phyloP scores from a whole-genome alignment of 2,329 filamentous ascomycete genomes.

The Metarhizium humberi region DNA sequence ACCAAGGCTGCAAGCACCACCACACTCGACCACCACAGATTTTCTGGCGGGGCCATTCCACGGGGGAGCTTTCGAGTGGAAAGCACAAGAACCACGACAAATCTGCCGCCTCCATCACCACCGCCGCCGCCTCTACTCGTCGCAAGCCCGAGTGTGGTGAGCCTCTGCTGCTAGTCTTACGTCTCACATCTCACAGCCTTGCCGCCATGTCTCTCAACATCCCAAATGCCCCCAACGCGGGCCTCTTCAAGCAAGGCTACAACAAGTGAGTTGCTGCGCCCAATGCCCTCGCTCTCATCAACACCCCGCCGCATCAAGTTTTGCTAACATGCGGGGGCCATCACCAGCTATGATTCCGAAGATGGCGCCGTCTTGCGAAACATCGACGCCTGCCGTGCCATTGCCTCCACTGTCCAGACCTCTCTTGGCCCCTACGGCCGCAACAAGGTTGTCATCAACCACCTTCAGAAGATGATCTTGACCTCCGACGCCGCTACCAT shows the following conservation, averaged over 20 bases:
- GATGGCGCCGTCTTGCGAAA: conserved; percentile 98
- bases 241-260: conserved; percentile 94
- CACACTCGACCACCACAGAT: not conserved
- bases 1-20: too few species aligned
- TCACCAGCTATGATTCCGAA: conserved; percentile 87
- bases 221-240: conserved; percentile 84
- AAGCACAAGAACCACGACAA: conserved; percentile 1
- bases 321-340: conserved; percentile 10
- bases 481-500: conserved; percentile 98
- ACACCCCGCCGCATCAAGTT: not conserved
- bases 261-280: conserved; percentile 60
- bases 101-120: conserved; percentile 1
- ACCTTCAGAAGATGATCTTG: conserved; percentile 98
- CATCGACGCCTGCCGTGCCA: conserved; percentile 95
- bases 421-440: conserved; percentile 94
- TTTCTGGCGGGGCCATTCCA: conserved; percentile 1
- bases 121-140: not conserved
- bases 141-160: conserved; percentile 6
- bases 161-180: conserved; percentile 2
- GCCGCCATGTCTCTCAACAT: conserved; percentile 85
- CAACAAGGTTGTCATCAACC: conserved; percentile 99
- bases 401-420: conserved; percentile 92
- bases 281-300: not conserved
- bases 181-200: conserved; percentile 1
- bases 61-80: not conserved